Conservation (phyloP, 2,329 filamentous ascomycete genomes). For the Aspergillus amoenus region DNA sequence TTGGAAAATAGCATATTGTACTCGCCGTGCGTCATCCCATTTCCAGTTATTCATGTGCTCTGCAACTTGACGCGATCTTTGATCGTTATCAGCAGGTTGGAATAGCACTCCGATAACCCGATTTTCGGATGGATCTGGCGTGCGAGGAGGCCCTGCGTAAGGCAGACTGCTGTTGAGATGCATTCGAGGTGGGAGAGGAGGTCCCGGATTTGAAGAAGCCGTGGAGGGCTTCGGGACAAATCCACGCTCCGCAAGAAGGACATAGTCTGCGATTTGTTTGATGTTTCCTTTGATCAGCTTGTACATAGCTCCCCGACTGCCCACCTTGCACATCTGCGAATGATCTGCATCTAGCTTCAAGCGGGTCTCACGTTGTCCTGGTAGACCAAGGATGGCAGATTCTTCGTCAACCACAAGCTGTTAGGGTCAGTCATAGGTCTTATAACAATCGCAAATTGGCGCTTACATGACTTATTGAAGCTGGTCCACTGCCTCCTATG, state of each 20-base stretch:
- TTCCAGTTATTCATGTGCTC: constrained; percentile 27
- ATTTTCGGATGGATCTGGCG: constrained; percentile 11
- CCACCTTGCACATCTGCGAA: constrained; percentile 37
- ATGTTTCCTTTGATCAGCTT: constrained; percentile 33
- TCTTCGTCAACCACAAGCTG: constrained; percentile 38
- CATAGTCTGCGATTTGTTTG: constrained; percentile 33
- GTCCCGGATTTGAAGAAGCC: constrained; percentile 16
- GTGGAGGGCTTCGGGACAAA: constrained; percentile 26
- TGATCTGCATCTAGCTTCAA: constrained; percentile 37
- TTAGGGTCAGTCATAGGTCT: constrained; percentile 3
- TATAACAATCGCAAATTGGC: too few species aligned
- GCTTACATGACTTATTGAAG: constrained; percentile 33
- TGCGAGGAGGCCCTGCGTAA: constrained; percentile 19
- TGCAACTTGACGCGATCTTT: constrained; percentile 26
- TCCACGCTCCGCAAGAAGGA: constrained; percentile 29
- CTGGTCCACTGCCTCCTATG: constrained; percentile 27
- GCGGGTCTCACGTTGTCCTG: constrained; percentile 34
- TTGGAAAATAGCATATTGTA: constrained; percentile 32
- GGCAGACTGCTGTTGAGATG: constrained; percentile 29
- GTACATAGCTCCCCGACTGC: constrained; percentile 30
- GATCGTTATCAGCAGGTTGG: constrained; percentile 25
- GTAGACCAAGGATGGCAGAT: constrained; percentile 34
- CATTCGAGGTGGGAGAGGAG: constrained; percentile 28
- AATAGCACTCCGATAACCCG: constrained; percentile 22
- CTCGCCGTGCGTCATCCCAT: constrained; percentile 30